phyloP scores from a whole-genome alignment of 805 yeast genomes.

The Candida argentea region DNA sequence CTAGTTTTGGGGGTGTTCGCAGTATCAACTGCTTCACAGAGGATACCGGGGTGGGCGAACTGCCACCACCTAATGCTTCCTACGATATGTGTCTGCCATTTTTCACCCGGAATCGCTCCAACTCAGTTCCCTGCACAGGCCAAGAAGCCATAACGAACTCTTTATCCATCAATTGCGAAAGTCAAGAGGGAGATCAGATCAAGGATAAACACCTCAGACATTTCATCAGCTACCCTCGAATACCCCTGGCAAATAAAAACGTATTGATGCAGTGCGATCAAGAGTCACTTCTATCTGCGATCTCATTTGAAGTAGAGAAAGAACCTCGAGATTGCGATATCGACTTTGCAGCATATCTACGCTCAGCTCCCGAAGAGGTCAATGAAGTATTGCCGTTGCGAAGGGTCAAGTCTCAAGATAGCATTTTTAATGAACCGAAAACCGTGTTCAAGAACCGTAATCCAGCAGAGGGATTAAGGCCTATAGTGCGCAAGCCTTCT shows the following conservation, averaged over 20 bases:
- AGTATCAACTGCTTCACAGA: no score
- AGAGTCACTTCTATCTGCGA: constrained; percentile 8
- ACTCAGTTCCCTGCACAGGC: no score
- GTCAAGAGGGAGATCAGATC: constrained; percentile 3
- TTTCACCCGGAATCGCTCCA: no score
- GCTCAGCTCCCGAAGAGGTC: constrained; percentile 24
- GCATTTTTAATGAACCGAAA: constrained; percentile 7
- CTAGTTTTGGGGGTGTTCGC: no score
- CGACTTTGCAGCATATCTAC: constrained; percentile 20
- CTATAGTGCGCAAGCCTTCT: no score
- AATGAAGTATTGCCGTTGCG: constrained; percentile 19
- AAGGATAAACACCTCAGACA: constrained; percentile 13
- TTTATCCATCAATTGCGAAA: background rate
- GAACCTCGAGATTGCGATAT: constrained; percentile 10
- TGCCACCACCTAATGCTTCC: background rate
- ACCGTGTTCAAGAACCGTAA: constrained; percentile 24
- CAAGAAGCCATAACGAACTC: constrained; percentile 13
- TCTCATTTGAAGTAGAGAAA: constrained; percentile 10
- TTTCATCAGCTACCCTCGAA: constrained; percentile 11
- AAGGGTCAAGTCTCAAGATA: constrained; percentile 18
- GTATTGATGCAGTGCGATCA: constrained; percentile 6
- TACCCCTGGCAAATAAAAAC: constrained; percentile 1
- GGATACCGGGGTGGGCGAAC: no score
- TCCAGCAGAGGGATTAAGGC: constrained; percentile 21
- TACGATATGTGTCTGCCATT: constrained; percentile 1